Evolutionary conservation across 306 rosid genomes (phyloP).

Genomic region (Cucumis cinereus): DNA sequence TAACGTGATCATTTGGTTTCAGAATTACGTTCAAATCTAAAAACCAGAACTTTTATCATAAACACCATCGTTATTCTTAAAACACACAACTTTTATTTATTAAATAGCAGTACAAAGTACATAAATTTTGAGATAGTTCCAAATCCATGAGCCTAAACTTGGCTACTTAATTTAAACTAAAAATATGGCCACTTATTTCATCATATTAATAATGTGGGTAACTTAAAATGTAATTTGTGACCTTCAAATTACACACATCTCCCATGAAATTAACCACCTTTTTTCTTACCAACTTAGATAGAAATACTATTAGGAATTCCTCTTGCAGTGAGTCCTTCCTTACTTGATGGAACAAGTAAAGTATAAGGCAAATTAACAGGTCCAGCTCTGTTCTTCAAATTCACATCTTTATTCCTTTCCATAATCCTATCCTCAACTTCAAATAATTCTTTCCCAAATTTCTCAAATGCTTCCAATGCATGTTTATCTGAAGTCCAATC

Average conservation of each 20-base stretch:
- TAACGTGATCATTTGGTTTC: too few species aligned
- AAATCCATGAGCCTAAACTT: background rate
- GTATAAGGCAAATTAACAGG: conserved; percentile 59
- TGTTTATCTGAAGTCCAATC: conserved; percentile 54
- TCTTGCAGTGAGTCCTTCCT: conserved; percentile 50
- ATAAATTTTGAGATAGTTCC: background rate
- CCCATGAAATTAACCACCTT: background rate
- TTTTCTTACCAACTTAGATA: background rate
- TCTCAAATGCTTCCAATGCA: conserved; percentile 37
- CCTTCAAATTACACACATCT: background rate
- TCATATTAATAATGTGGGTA: background rate
- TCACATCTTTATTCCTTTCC: conserved; percentile 34
- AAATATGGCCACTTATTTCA: background rate
- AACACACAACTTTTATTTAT: background rate
- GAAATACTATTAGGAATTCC: conserved; percentile 73
- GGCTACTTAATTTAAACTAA: background rate
- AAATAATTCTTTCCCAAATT: conserved; percentile 31
- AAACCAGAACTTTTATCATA: too few species aligned
- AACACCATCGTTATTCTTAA: too few species aligned
- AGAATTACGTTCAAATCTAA: too few species aligned
- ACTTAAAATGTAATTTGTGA: background rate
- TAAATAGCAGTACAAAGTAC: background rate
- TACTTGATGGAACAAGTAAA: conserved; percentile 40
- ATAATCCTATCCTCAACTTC: conserved; percentile 28
- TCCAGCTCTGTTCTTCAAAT: conserved; percentile 37